A percentile compares a stretch with the other conserved stretches of the same genome.
Conservation (phyloP, 2,329 filamentous ascomycete species). For the Samsoniella hepiali region DNA sequence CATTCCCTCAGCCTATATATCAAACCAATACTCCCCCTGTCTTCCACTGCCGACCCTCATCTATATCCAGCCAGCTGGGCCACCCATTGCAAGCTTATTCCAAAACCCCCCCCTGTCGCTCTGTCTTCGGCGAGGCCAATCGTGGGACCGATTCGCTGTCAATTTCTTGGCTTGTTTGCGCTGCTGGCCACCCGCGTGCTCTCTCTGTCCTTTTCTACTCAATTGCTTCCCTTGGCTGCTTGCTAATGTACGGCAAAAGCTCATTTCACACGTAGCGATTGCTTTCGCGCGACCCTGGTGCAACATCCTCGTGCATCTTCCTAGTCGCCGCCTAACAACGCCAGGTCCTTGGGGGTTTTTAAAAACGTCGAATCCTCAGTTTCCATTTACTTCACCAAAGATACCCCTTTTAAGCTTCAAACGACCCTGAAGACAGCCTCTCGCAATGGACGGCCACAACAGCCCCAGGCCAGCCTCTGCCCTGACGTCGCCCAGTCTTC, state of each 20-base stretch:
- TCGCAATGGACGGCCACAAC: conserved; percentile 7
- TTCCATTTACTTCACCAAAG: not conserved
- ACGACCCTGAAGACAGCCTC: not conserved
- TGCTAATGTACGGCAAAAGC: conserved; percentile 10
- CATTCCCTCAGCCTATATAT: not conserved
- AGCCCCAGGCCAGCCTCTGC: conserved; percentile 34
- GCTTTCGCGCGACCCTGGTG: conserved; percentile 13
- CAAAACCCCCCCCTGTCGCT: conserved; percentile 4
- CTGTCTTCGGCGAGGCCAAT: not conserved
- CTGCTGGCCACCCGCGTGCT: not conserved
- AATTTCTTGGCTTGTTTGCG: not conserved
- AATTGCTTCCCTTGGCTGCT: conserved; percentile 2
- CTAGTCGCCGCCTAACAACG: not conserved
- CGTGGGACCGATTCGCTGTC: not conserved
- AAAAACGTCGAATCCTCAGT: not conserved
- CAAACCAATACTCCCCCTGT: conserved; percentile 13
- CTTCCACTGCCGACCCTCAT: conserved; percentile 11
- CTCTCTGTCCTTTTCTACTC: not conserved
- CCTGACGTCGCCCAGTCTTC: conserved; percentile 33
- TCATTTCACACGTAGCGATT: conserved; percentile 12
- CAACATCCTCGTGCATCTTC: conserved; percentile 4
- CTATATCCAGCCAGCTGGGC: conserved; percentile 12
- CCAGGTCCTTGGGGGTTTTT: not conserved
- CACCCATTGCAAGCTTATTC: conserved; percentile 6
- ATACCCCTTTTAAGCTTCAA: not conserved